These are phyloP conservation scores for Lecanoromycetidae sp. DNA, from an alignment of 2,329 filamentous ascomycete genomes.

Conservation along the genomic window DNA sequence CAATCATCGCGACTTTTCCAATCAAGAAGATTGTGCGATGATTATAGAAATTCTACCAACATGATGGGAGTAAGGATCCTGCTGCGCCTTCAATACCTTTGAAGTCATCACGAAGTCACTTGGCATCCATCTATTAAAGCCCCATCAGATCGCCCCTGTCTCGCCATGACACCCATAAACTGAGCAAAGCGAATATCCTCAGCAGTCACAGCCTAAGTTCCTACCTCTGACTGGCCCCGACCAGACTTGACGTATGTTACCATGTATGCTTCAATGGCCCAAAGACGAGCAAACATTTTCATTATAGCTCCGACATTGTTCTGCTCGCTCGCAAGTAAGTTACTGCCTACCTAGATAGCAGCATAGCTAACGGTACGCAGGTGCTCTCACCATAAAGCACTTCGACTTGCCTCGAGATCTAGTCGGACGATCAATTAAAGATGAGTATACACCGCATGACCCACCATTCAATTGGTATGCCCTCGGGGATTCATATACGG, in stretches of 20 bases:
- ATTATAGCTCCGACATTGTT: neutral
- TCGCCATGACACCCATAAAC: neutral
- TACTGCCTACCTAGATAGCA: neutral
- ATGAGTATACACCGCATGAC: constrained; percentile 1
- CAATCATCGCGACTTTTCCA: too few relatives aligned
- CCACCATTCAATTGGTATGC: neutral
- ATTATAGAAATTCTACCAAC: neutral
- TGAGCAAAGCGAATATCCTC: neutral
- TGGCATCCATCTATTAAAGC: neutral
- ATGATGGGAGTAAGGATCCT: neutral
- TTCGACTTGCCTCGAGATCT: neutral
- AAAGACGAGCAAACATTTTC: neutral
- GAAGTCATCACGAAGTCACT: neutral
- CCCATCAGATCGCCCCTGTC: neutral
- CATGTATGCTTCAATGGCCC: neutral
- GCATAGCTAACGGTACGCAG: neutral
- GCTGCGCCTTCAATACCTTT: neutral
- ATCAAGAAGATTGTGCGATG: too few relatives aligned
- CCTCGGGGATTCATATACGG: constrained; percentile 9
- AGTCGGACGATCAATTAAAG: neutral
- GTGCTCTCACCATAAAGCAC: neutral
- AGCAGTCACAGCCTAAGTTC: neutral
- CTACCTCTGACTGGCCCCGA: neutral
- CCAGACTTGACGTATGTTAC: neutral
- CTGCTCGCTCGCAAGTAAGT: neutral